These are phyloP conservation scores for Mycosphaerelloides madeirae DNA, from an alignment of 2,329 filamentous ascomycete species.

Conservation along the genomic window DNA sequence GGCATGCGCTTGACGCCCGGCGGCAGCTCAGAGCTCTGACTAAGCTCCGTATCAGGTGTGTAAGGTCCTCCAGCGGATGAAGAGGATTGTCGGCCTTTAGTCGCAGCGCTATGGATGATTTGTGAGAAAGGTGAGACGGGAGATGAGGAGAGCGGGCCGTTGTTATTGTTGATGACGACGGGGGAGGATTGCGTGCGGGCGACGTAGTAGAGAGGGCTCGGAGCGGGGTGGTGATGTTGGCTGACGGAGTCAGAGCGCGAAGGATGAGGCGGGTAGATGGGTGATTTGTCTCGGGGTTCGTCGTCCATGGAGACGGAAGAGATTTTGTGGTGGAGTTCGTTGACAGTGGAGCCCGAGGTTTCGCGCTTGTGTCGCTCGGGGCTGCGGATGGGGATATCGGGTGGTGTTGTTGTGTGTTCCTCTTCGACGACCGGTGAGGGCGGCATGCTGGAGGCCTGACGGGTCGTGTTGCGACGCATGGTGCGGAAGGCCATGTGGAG, in stretches of 20 bases:
- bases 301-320: constrained; percentile 14
- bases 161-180: background rate
- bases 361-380: constrained; percentile 16
- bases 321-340: constrained; percentile 10
- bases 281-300: constrained; percentile 12
- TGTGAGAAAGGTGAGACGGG: constrained; percentile 6
- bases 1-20: background rate
- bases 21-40: background rate
- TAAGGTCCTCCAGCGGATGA: background rate
- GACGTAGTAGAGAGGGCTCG: background rate
- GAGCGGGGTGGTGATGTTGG: background rate
- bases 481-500: constrained; percentile 16
- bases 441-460: constrained; percentile 11
- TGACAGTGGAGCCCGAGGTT: constrained; percentile 4
- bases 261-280: constrained; percentile 5
- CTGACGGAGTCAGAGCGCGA: background rate
- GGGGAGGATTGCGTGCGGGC: background rate
- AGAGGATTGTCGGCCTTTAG: background rate
- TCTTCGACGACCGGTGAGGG: constrained; percentile 19
- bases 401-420: constrained; percentile 2
- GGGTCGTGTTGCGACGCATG: constrained; percentile 13
- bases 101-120: constrained; percentile 5
- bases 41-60: background rate
- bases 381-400: constrained; percentile 16
- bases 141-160: background rate